Evolutionary conservation across 306 rosid genomes (phyloP), one percentile per base, ranked within the genome.

Genomic region (Lathyrus tuberosus): DNA sequence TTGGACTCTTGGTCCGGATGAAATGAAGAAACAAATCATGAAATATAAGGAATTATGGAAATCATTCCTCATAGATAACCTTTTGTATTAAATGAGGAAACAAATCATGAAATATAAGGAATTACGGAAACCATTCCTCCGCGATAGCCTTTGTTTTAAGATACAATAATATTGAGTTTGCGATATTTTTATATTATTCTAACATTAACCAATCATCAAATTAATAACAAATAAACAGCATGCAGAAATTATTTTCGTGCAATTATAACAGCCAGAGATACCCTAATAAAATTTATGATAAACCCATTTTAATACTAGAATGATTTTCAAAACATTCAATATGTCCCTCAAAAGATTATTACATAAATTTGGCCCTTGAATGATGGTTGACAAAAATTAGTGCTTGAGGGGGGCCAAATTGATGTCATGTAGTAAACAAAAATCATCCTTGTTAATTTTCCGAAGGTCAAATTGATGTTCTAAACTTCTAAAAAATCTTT

Each of bases 281-380:
- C 16, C 31, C 52, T 28, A 41, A 13, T 26, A 41, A 42, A 38
- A 0, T 57, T 63, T 79, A n/a, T 33, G 17, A 16, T 53, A 40
- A 57, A 30, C n/a, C 63, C 44, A 59, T 10, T 54, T 65, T 65
- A 56, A 30, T 26, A n/a, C 20, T 44, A 24, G 3, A 67, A 76
- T 12, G 35, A 49, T 69, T 68, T 76, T 60, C 14, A 2, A 38
- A 69, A 41, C 58, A 61, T 43, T 61, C 65, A 76, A 49, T 69
- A 20, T 37, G 38, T 51, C 44, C 60, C 49, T 76, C 17, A 15
- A 76, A 60, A 49, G 47, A 75, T 59, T 76, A 68, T 48, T 38
- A 60, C 38, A 68, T 60, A 42, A 69, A 61, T 61, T 61, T 17
- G 68, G 41, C 59, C 48, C 18, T 64, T 8, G 20, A 46, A 22